Base-by-base conservation (phyloP, 306 rosid species). In the Castanea sativa region DNA sequence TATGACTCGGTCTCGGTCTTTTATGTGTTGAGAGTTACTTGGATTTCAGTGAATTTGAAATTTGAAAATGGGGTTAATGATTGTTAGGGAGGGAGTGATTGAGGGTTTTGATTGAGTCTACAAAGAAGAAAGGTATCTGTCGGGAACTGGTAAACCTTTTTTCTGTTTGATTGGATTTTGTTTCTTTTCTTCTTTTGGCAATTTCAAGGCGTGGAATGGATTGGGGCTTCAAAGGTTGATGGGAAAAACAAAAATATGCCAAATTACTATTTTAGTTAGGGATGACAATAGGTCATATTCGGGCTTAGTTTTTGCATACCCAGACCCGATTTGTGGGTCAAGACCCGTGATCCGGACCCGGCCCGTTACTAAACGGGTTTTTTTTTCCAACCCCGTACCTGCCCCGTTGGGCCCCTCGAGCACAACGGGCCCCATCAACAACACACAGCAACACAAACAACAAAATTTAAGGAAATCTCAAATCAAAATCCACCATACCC, bases 1-100 rank as follows among this genome's bases (percentile, higher is more conserved):
- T 41, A 41, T 41, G 45, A 41, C 45, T 41, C 45, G 8, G 12
- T 41, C 45, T 8, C 45, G 45, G 45, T 41, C 45, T 41, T 41
- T 27, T 45, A 5, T 20, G 11, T 18, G 13, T 21, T 32, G 56
- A 56, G 72, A 63, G 55, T 73, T 75, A 60, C 43, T 32, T 33
- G 79, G n/a, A 71, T 53, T 73, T 41, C 32, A 49, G 81, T 79
- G 85, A 71, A 77, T 88, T 90, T 85, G 83, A 91, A 90, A 88
- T 91, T 83, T 86, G 87, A 87, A 67, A 78, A 75, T 35, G 3
- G 3, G 30, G 72, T 52, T 52, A 79, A 88, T 88, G 78, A 81
- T 82, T 75, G 73, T 71, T 71, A 73, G 35, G 53, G 49, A 53
- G 59, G 53, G 69, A 81, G 83, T 12, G 80, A 76, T 63, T 74